Evolutionary conservation across 2,329 filamentous ascomycete species (phyloP).

Genomic region (Spiromastix sp.): DNA sequence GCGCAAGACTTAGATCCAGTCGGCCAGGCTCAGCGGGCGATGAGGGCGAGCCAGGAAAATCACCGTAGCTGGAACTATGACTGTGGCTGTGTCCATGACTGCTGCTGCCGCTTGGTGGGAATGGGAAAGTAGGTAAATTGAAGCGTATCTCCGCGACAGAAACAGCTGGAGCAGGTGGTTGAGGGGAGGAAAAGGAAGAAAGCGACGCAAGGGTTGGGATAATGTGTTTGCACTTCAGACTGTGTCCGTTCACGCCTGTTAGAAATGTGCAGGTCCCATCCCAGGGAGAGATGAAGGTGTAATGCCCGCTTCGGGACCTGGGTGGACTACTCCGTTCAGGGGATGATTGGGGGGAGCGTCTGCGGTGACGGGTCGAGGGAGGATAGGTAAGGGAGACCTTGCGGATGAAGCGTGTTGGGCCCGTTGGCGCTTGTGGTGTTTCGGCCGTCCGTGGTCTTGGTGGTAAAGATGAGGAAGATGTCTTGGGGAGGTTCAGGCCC

Average conservation of each 20-base stretch:
- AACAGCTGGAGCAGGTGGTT: slow-evolving; percentile 25
- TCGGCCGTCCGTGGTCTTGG: neutral
- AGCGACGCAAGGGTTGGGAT: slow-evolving; percentile 5
- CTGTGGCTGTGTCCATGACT: slow-evolving; percentile 7
- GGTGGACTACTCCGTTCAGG: slow-evolving; percentile 4
- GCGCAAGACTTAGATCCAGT: slow-evolving; percentile 60
- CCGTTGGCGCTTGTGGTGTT: slow-evolving; percentile 1
- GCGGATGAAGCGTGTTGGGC: slow-evolving; percentile 9
- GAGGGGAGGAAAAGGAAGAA: slow-evolving; percentile 1
- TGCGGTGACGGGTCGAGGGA: slow-evolving; percentile 1
- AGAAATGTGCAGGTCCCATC: slow-evolving; percentile 76
- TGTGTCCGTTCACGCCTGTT: slow-evolving; percentile 65
- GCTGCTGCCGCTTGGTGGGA: slow-evolving; percentile 19
- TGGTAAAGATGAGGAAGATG: neutral
- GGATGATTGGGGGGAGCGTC: neutral
- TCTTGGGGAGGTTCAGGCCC: slow-evolving; percentile 16
- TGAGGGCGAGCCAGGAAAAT: slow-evolving; percentile 13
- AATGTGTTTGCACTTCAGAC: slow-evolving; percentile 64
- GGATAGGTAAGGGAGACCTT: slow-evolving; percentile 9
- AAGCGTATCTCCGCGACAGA: slow-evolving; percentile 78
- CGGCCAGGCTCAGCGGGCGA: slow-evolving; percentile 13
- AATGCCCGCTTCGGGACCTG: slow-evolving; percentile 31
- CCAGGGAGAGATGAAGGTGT: slow-evolving; percentile 79
- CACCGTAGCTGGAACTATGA: slow-evolving; percentile 4
- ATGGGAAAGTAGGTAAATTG: slow-evolving; percentile 58